Conservation (phyloP, 768 basidiomycete genomes). For the Agaricus subrufescens region DNA sequence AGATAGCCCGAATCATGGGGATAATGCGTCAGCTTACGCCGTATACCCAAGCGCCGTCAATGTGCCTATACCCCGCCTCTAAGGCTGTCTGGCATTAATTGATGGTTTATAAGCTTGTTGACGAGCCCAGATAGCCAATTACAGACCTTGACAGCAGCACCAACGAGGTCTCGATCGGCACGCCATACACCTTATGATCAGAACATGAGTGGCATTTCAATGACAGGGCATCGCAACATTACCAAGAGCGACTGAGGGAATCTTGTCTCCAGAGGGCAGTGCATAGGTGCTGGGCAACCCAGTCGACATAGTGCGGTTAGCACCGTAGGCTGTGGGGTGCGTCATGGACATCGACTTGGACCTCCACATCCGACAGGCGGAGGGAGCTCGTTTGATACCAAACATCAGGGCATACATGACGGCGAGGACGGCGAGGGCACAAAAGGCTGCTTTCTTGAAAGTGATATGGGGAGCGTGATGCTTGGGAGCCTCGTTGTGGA, state of each 20-base stretch:
- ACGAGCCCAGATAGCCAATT: background rate
- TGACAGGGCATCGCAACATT: background rate
- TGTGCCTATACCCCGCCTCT: constrained; percentile 61
- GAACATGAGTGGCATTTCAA: background rate
- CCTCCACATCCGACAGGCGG: constrained; percentile 4
- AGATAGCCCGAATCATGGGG: background rate
- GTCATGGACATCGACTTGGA: background rate
- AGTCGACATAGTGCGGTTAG: constrained; percentile 12
- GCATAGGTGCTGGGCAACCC: constrained; percentile 45
- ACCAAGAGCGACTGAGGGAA: constrained; percentile 59
- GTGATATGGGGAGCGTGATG: background rate
- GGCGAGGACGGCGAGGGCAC: constrained; percentile 8
- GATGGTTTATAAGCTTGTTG: background rate
- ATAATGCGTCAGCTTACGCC: constrained; percentile 30
- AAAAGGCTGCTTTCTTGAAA: constrained; percentile 10
- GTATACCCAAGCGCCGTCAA: constrained; percentile 73
- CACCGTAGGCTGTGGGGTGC: constrained; percentile 2
- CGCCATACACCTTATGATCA: constrained; percentile 54
- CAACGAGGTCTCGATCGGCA: constrained; percentile 53
- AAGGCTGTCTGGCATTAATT: constrained; percentile 42
- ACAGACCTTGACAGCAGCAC: constrained; percentile 56
- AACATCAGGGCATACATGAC: constrained; percentile 13
- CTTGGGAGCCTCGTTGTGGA: background rate
- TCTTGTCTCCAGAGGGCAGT: constrained; percentile 62
- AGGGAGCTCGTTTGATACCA: constrained; percentile 2